Base-by-base conservation (phyloP, 2,329 filamentous ascomycete genomes). In the Alternaria brassicicola region DNA sequence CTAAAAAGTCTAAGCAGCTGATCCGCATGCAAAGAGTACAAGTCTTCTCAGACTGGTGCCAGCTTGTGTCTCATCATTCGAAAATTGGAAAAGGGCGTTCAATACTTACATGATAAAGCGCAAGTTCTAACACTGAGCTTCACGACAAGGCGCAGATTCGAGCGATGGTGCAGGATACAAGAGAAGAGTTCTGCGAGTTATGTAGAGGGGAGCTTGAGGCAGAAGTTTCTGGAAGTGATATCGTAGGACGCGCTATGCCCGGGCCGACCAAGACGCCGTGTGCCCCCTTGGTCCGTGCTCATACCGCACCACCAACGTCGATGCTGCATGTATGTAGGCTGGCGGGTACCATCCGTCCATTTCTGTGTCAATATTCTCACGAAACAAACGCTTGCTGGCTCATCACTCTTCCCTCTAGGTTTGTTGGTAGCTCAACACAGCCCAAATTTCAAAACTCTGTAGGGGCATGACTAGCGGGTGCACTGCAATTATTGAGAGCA, bases 1-100 rank as follows among this genome's bases (percentile, higher is more conserved):
- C 64, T 69, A 52, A 53, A 62, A 60, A 66, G 67, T 81, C 79
- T 78, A 76, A 77, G 78, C 78, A 84, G 84, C 84, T 86, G 81
- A 78, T 87, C 85, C 83, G 83, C 85, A 87, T 76, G 78, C 80
- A 83, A 82, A 85, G 82, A 85, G 82, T 83, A 85, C 83, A 85
- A 86, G 79, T 84, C 83, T 82, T 84, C 81, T 87, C 79, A 82
- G 86, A 84, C 86, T 87, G 86, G 86, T 88, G 86, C 86, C 86
- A 88, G 86, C 86, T 82, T 78, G 79, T 73, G 75, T 74, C 84
- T 87, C 85, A 86, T 88, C 85, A 84, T 71, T 64, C 57, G 55
- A 68, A 45, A 15, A 17, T 38, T n/a, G 47, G 56, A 31, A 28
- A 48, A 41, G 25, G 25, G 39, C 31, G 42, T 23, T 53, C 17